Conservation (phyloP, 352 stramenopile species). For the Pythium brassicae region DNA sequence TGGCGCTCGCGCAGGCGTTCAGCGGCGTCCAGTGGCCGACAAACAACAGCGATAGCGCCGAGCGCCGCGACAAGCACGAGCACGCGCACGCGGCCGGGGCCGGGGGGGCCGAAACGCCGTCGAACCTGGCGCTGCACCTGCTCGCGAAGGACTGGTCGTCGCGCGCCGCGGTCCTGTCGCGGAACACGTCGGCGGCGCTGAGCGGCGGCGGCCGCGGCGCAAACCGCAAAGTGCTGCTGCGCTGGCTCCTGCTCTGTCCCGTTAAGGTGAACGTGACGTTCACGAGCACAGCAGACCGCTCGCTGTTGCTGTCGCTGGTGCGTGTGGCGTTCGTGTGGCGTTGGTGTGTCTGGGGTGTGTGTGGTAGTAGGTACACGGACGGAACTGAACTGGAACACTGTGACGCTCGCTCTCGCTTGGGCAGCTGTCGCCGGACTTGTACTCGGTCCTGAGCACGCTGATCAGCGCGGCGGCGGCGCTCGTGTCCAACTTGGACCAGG, state of each 20-base stretch:
- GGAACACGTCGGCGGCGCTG: slow-evolving; percentile 20
- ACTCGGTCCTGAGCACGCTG: slow-evolving; percentile 66
- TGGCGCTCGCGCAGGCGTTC: slow-evolving; percentile 73
- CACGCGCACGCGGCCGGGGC: slow-evolving; percentile 5
- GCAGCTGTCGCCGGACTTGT: slow-evolving; percentile 77
- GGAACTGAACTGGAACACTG: too few species aligned
- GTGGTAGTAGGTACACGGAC: too few species aligned
- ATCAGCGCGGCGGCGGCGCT: slow-evolving; percentile 77
- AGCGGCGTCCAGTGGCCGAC: slow-evolving; percentile 62
- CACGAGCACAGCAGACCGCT: slow-evolving; percentile 77
- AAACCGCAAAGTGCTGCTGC: slow-evolving; percentile 73
- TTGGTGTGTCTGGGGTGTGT: slow-evolving; percentile 5
- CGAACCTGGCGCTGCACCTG: slow-evolving; percentile 46
- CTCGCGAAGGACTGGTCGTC: slow-evolving; percentile 59
- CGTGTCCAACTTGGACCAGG: slow-evolving; percentile 83
- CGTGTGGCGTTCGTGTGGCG: slow-evolving; percentile 2
- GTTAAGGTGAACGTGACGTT: slow-evolving; percentile 88
- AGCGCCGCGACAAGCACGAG: slow-evolving; percentile 18
- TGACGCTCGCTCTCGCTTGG: neutral
- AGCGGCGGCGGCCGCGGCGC: slow-evolving; percentile 25
- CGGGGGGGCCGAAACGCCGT: too few species aligned
- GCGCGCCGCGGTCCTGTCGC: slow-evolving; percentile 31
- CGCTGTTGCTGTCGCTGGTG: slow-evolving; percentile 76
- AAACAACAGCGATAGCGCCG: slow-evolving; percentile 9
- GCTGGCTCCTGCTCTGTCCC: slow-evolving; percentile 78